phyloP scores from a whole-genome alignment of 2,329 filamentous ascomycete species.

The Truncatella angustata region DNA sequence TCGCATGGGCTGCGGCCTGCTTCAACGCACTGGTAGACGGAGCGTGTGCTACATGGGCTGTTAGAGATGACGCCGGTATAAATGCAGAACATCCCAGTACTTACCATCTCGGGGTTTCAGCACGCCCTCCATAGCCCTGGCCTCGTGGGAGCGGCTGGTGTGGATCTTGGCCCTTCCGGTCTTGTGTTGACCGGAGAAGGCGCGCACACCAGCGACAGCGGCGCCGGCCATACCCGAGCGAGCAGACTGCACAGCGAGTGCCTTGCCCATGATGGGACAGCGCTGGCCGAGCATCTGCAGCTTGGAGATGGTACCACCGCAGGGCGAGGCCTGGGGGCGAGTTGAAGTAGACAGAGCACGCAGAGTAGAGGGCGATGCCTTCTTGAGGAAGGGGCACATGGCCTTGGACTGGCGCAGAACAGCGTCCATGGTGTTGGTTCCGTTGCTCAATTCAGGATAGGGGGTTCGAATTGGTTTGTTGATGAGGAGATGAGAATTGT shows the following conservation, averaged over 20 bases:
- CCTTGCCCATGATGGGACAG: conserved; percentile 99
- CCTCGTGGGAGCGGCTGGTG: conserved; percentile 74
- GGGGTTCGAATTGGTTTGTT: background rate
- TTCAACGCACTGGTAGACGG: conserved; percentile 29
- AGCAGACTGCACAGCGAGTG: conserved; percentile 79
- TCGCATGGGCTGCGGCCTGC: conserved; percentile 20
- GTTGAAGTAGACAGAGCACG: conserved; percentile 80
- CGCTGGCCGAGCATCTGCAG: conserved; percentile 90
- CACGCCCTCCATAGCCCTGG: conserved; percentile 68
- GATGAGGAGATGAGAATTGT: background rate
- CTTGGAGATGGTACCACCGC: conserved; percentile 94
- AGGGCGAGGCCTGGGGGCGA: conserved; percentile 65
- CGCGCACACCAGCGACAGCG: conserved; percentile 47
- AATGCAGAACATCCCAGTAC: too few species aligned
- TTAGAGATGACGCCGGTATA: too few species aligned
- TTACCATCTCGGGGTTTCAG: conserved; percentile 48
- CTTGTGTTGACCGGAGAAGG: conserved; percentile 49
- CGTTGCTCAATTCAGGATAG: background rate
- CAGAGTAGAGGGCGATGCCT: conserved; percentile 86
- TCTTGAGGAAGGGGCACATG: conserved; percentile 96
- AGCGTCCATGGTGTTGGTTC: conserved; percentile 71
- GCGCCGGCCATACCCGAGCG: conserved; percentile 43
- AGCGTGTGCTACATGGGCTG: conserved; percentile 34
- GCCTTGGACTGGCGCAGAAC: conserved; percentile 92
- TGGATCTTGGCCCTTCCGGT: conserved; percentile 73